Conservation (phyloP, 176 grass and related monocot species). For the Lolium perenne region DNA sequence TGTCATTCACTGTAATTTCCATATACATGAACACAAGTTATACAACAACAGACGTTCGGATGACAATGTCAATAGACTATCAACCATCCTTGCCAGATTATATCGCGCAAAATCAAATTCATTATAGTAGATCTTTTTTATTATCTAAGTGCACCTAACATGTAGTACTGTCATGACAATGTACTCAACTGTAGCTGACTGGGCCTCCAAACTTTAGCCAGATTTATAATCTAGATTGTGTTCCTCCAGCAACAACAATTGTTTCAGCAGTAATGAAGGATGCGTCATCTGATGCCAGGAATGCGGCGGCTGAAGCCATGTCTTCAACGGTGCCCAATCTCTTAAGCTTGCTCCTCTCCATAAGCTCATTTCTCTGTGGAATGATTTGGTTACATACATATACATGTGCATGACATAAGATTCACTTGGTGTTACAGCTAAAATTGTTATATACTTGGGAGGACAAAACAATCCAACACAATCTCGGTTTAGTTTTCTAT, state of each 20-base stretch:
- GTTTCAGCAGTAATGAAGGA: conserved; percentile 95
- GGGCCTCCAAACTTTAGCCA: background rate
- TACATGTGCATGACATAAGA: conserved; percentile 19
- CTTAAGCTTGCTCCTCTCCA: conserved; percentile 62
- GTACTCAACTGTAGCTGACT: background rate
- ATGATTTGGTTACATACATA: conserved; percentile 33
- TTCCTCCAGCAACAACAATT: conserved; percentile 80
- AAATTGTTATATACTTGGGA: no score
- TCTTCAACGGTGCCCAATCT: conserved; percentile 81
- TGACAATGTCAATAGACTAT: no score
- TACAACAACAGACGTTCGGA: no score
- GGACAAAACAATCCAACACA: no score
- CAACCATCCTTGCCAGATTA: background rate
- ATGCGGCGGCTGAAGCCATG: conserved; percentile 76
- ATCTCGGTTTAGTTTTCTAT: no score
- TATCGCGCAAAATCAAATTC: background rate
- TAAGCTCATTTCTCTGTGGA: conserved; percentile 74
- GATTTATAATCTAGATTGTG: conserved; percentile 71
- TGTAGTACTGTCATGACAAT: background rate
- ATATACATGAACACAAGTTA: no score
- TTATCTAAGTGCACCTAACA: background rate
- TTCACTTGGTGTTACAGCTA: background rate
- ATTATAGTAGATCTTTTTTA: conserved; percentile 34
- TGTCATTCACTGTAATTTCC: background rate
- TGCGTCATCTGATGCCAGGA: conserved; percentile 85